Evolutionary conservation across 2,329 filamentous ascomycete species (phyloP), one percentile per base, ranked within the genome.

Genomic region (Colletotrichum cereale): DNA sequence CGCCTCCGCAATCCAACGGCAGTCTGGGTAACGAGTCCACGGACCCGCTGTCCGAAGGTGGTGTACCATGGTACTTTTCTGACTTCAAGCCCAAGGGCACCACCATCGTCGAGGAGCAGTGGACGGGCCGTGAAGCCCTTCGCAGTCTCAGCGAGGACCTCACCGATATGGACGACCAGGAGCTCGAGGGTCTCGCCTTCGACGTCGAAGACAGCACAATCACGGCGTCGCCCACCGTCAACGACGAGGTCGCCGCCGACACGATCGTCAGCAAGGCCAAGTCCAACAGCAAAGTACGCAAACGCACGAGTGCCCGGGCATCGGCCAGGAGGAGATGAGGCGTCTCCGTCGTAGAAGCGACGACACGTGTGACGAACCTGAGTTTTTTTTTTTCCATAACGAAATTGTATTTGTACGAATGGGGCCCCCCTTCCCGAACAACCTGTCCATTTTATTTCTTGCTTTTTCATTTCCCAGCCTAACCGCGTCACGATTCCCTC

Each of bases 141-240:
- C 84, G 87, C 36, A 85, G 84, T 75, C 90, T 96, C 81, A 97
- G 93, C 76, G 95, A 97, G 80, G 93, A 96, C 75, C 86, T 98
- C 29, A 97, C 93, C 67, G 96, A 98, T 78, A 90, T 98, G 79
- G 95, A 97, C 76, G 95, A 98, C 74, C 95, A 97, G 62, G 94
- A 96, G 82, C 85, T 97, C 69, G 91, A 93, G 76, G 93, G 92
- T 42, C 84, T 94, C 42, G 86, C 84, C 42, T 84, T 85, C 60
- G 87, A 88, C 74, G 83, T 89, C 38, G 86, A 87, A 74, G 84
- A 87, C 65, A 80, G 81, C 71, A 85, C 81, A 31, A 84, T 84
- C 64, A 83, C 81, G 12, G 82, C 82, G 4, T 83, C 82, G n/a
- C 76, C 77, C 24, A 74, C 74, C 24, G 66, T 71, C 67, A 56